phyloP scores from a whole-genome alignment of 202 grass and related monocot species.

The Panicum hallii region DNA sequence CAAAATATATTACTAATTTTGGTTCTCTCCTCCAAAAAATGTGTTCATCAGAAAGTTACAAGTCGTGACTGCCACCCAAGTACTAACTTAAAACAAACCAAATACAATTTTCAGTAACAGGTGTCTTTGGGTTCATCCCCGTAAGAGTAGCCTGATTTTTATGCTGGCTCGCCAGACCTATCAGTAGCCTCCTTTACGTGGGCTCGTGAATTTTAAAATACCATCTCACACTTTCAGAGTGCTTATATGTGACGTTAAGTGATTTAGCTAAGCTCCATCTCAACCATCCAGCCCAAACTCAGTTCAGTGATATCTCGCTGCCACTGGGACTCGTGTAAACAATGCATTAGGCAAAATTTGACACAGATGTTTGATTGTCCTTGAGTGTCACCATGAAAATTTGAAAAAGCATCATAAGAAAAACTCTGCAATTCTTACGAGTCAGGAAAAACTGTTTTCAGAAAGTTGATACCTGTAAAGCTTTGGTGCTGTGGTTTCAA shows the following conservation, averaged over 20 bases:
- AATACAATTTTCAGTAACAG: neutral
- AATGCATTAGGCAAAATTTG: slow-evolving; percentile 5
- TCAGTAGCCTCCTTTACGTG: neutral
- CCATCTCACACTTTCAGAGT: neutral
- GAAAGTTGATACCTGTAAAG: slow-evolving; percentile 68
- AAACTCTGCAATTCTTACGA: neutral
- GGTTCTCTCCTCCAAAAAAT: neutral
- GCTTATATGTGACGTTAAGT: neutral
- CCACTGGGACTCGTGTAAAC: neutral
- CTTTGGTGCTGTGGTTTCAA: slow-evolving; percentile 62
- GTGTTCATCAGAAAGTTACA: slow-evolving; percentile 14
- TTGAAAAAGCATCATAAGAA: neutral
- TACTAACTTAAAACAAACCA: neutral
- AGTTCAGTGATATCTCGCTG: neutral
- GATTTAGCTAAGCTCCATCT: neutral
- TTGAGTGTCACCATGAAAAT: neutral
- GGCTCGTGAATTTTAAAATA: neutral
- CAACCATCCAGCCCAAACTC: neutral
- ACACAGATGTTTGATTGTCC: neutral
- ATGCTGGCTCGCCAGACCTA: neutral
- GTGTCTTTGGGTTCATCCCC: neutral
- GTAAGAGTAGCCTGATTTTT: neutral
- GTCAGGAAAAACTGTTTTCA: slow-evolving; percentile 24
- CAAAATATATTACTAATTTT: slow-evolving; percentile 12
- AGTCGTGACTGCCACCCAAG: neutral